Conservation (phyloP, 768 basidiomycete species). For the Mrakia gelida region DNA sequence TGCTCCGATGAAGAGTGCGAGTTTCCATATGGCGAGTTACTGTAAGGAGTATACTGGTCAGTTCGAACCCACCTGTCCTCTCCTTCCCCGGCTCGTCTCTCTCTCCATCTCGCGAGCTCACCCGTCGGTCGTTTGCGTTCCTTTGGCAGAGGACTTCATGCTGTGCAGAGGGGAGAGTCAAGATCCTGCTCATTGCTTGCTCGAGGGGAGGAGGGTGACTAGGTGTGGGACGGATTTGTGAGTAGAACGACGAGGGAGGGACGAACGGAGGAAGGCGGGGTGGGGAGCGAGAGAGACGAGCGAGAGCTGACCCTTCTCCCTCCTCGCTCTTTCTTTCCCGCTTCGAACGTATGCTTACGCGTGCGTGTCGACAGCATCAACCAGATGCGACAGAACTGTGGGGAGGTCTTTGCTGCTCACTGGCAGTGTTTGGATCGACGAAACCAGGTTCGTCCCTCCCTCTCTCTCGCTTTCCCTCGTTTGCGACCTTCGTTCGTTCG, state of each 20-base stretch:
- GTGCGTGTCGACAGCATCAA: conserved; percentile 58
- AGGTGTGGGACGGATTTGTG: conserved; percentile 91
- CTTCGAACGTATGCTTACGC: background rate
- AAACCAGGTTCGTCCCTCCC: conserved; percentile 70
- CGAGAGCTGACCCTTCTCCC: background rate
- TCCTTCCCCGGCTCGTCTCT: background rate
- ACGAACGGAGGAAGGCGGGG: background rate
- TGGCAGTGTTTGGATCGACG: conserved; percentile 91
- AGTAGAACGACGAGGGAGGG: no score
- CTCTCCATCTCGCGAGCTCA: background rate
- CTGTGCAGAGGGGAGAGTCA: conserved; percentile 91
- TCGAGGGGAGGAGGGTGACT: conserved; percentile 92
- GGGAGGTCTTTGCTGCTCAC: conserved; percentile 78
- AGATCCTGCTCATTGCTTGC: conserved; percentile 86
- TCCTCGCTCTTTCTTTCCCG: background rate
- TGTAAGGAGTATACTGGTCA: conserved; percentile 96
- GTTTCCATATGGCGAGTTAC: conserved; percentile 92
- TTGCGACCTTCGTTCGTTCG: background rate
- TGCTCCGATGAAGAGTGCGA: conserved; percentile 89
- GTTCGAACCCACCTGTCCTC: conserved; percentile 37
- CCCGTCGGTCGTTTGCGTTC: no score
- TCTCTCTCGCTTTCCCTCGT: background rate
- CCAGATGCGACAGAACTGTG: conserved; percentile 89
- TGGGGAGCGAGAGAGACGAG: background rate
- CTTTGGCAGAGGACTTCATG: conserved; percentile 80